Percentiles rank a stretch among this genome's conserved stretches.
Conservation (phyloP, 768 basidiomycete species). For the Trametes cubensis region DNA sequence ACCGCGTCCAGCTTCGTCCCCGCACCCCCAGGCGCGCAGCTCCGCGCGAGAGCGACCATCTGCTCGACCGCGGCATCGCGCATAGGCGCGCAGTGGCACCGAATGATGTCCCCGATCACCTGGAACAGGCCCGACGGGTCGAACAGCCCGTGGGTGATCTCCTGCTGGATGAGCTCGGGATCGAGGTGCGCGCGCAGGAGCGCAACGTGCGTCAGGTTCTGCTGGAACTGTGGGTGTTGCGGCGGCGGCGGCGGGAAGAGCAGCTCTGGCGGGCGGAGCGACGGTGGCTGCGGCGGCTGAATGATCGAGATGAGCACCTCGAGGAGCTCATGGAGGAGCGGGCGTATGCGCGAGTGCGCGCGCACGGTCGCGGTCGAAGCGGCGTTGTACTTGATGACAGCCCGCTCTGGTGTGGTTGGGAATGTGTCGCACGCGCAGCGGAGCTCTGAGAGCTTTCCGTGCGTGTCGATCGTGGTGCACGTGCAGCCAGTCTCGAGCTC, state of each 20-base stretch:
- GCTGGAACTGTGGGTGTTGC: slow-evolving; percentile 60
- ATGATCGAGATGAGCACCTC: slow-evolving; percentile 84
- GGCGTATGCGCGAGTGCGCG: slow-evolving; percentile 71
- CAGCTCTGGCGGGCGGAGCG: slow-evolving; percentile 46
- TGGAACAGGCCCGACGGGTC: slow-evolving; percentile 79
- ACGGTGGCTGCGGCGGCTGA: slow-evolving; percentile 49
- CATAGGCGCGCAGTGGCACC: slow-evolving; percentile 93
- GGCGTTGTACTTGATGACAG: slow-evolving; percentile 45
- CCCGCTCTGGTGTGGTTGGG: slow-evolving; percentile 36
- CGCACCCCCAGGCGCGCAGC: slow-evolving; percentile 55
- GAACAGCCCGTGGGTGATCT: slow-evolving; percentile 74
- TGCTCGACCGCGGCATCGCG: slow-evolving; percentile 80
- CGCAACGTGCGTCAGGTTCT: slow-evolving; percentile 63
- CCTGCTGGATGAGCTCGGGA: slow-evolving; percentile 79
- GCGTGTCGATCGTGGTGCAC: slow-evolving; percentile 72
- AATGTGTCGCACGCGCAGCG: slow-evolving; percentile 47
- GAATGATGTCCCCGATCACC: slow-evolving; percentile 78
- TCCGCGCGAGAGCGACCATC: slow-evolving; percentile 74
- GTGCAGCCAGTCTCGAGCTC: slow-evolving; percentile 85
- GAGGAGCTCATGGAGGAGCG: slow-evolving; percentile 74
- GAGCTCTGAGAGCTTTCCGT: slow-evolving; percentile 46
- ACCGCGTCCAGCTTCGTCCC: slow-evolving; percentile 68
- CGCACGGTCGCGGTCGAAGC: slow-evolving; percentile 57
- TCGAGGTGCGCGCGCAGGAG: slow-evolving; percentile 79
- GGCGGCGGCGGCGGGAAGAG: slow-evolving; percentile 61